A percentile compares a stretch with the other conserved stretches of the same genome.
phyloP scores from a whole-genome alignment of 1,139 yeast genomes.

The Kodamaea derodonti region DNA sequence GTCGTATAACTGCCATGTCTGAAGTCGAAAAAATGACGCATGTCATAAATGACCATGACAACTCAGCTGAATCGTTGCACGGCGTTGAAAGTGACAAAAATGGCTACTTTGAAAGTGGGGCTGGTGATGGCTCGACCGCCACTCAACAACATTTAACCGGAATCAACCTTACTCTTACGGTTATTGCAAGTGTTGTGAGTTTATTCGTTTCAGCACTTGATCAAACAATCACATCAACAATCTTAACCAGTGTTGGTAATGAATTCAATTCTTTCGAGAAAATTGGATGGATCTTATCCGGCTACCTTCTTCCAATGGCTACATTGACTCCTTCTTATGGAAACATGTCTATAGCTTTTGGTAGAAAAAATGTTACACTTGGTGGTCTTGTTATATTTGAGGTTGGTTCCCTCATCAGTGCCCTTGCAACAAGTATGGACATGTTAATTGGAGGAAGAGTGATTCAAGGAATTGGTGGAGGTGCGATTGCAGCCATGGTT shows the following conservation, averaged over 20 bases:
- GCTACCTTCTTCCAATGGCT: conserved; percentile 57
- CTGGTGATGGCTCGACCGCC: conserved; percentile 57
- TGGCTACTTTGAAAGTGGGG: conserved; percentile 37
- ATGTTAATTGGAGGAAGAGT: conserved; percentile 68
- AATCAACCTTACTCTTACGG: conserved; percentile 30
- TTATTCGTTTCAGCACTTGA: conserved; percentile 63
- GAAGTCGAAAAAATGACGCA: too few relatives aligned
- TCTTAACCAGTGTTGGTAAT: conserved; percentile 52
- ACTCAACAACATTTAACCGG: conserved; percentile 49
- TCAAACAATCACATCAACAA: conserved; percentile 63
- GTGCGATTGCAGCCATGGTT: conserved; percentile 60
- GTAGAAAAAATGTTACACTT: conserved; percentile 52
- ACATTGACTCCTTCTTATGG: conserved; percentile 60
- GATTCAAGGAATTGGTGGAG: conserved; percentile 70
- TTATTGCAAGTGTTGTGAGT: conserved; percentile 44
- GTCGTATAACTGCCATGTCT: too few relatives aligned
- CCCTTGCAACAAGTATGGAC: conserved; percentile 51
- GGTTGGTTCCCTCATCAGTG: conserved; percentile 59
- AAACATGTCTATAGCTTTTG: conserved; percentile 55
- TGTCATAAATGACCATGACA: too few relatives aligned
- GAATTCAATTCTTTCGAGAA: conserved; percentile 52
- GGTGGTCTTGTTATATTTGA: conserved; percentile 54
- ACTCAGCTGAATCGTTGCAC: too few relatives aligned
- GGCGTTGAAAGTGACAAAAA: background rate
- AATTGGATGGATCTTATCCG: conserved; percentile 60